Conservation (phyloP, 345 rosid genomes). For the Arabidopsis arenosa region DNA sequence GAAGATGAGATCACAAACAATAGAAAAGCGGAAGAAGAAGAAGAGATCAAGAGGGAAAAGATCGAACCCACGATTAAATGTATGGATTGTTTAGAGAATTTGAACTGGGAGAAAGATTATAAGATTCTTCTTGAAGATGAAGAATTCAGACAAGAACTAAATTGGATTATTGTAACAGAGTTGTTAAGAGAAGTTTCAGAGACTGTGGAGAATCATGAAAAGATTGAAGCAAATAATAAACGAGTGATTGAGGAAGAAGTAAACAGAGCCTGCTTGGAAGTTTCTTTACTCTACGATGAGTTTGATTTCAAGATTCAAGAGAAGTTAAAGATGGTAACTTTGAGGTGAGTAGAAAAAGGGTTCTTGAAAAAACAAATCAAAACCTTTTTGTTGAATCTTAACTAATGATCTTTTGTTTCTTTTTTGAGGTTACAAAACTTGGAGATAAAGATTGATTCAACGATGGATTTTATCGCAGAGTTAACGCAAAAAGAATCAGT, state of each 20-base stretch:
- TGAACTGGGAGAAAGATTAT: slow-evolving; percentile 31
- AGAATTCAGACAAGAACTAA: slow-evolving; percentile 48
- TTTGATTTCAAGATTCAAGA: slow-evolving; percentile 49
- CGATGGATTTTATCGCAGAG: slow-evolving; percentile 35
- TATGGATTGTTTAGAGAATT: slow-evolving; percentile 36
- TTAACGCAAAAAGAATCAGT: slow-evolving; percentile 49
- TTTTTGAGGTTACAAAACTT: slow-evolving; percentile 58
- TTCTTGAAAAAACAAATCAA: background rate
- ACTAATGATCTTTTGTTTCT: background rate
- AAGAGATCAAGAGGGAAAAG: slow-evolving; percentile 31
- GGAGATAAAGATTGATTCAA: slow-evolving; percentile 46
- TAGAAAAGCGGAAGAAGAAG: slow-evolving; percentile 32
- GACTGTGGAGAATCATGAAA: slow-evolving; percentile 44
- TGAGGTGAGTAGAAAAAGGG: slow-evolving; percentile 46
- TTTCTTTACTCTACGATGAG: slow-evolving; percentile 38
- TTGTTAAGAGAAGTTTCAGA: slow-evolving; percentile 46
- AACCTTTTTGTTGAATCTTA: background rate
- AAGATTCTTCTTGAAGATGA: slow-evolving; percentile 33
- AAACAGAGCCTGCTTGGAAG: slow-evolving; percentile 23
- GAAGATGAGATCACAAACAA: slow-evolving; percentile 37
- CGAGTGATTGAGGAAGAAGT: slow-evolving; percentile 38
- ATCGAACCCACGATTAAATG: slow-evolving; percentile 39
- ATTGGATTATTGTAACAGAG: slow-evolving; percentile 46
- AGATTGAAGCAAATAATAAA: slow-evolving; percentile 34
- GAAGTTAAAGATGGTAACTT: slow-evolving; percentile 42